Base-by-base conservation (phyloP, 139 green algal genomes). In the Medakamo hakoo region DNA sequence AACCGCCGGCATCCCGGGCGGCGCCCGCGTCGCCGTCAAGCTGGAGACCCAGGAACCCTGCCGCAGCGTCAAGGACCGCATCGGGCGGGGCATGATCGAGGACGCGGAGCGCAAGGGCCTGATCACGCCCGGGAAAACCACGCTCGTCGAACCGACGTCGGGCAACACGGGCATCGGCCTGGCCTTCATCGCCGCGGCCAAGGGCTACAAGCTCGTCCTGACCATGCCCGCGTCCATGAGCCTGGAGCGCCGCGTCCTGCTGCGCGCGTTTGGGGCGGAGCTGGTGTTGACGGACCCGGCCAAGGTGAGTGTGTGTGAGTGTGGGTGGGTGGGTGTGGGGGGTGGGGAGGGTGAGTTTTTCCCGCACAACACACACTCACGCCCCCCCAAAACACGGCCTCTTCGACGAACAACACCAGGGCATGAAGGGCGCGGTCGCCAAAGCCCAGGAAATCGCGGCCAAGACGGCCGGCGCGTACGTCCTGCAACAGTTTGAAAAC, bases 181-280 rank as follows among this genome's bases (percentile, higher is more conserved):
- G 26, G 89, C 89, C 4, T 95, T 90, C 68, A 87, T 95, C 24
- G 88, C 89, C 4, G 85, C 89, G 14, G 83, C 86, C 29, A 86
- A 82, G 63, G 89, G 89, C 63, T 96, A 96, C 81, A 85, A 87
- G 69, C 78, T 91, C 49, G 75, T 94, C 31, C 78, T 97, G 4
- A 97, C 90, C 64, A 97, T 97, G 90, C 89, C 90, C 0, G 88
- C 90, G 1, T 92, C 82, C 69, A 97, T 96, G 89, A 93, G 83
- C 23, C 73, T 95, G 20, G 90, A 97, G 55, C 55, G 55, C 16
- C 76, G 88, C 58, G 84, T 95, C 52, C 74, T 95, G 70, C 71
- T 90, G 55, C 67, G 75, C 28, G 81, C 79, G 2, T 87, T 88
- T 57, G 84, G 81, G 21, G 84, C 84, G 24, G 66, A 88, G 71